phyloP scores from a whole-genome alignment of 1,139 yeast genomes.

The Yamadazyma kanchanaburiensis region DNA sequence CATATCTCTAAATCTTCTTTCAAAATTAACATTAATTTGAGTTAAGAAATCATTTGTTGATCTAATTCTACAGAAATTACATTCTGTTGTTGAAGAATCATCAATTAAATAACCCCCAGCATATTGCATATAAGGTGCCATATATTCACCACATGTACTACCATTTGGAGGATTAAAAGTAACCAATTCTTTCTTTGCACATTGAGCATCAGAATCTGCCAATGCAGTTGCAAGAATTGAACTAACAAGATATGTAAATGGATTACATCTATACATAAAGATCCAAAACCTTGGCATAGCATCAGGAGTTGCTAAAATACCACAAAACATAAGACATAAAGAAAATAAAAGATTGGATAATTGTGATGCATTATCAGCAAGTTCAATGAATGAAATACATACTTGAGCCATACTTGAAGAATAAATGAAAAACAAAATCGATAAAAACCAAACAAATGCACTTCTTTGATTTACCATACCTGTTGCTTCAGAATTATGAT shows the following conservation, averaged over 20 bases:
- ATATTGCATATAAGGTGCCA: conserved; percentile 10
- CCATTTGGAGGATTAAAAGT: conserved; percentile 42
- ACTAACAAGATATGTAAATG: conserved; percentile 41
- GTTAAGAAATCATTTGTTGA: conserved; percentile 20
- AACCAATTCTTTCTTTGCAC: conserved; percentile 47
- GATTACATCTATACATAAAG: conserved; percentile 29
- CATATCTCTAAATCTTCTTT: conserved; percentile 50
- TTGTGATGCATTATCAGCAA: conserved; percentile 39
- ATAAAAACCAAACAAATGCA: conserved; percentile 40
- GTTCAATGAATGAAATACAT: conserved; percentile 35
- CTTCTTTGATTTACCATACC: conserved; percentile 30
- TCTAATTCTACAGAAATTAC: conserved; percentile 19
- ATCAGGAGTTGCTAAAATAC: conserved; percentile 24
- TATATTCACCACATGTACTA: conserved; percentile 25
- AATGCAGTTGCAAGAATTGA: conserved; percentile 52
- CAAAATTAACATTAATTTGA: conserved; percentile 13
- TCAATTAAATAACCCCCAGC: conserved; percentile 26
- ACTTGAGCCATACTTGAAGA: conserved; percentile 38
- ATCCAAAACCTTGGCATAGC: conserved; percentile 31
- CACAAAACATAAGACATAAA: conserved; percentile 32
- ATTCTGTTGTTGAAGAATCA: conserved; percentile 13
- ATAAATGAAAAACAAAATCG: conserved; percentile 35
- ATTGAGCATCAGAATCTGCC: conserved; percentile 46
- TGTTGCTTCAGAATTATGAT: conserved; percentile 46
- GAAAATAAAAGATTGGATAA: conserved; percentile 24